phyloP scores from a whole-genome alignment of 176 grass and related monocot genomes.

The Cymbopogon citratus region DNA sequence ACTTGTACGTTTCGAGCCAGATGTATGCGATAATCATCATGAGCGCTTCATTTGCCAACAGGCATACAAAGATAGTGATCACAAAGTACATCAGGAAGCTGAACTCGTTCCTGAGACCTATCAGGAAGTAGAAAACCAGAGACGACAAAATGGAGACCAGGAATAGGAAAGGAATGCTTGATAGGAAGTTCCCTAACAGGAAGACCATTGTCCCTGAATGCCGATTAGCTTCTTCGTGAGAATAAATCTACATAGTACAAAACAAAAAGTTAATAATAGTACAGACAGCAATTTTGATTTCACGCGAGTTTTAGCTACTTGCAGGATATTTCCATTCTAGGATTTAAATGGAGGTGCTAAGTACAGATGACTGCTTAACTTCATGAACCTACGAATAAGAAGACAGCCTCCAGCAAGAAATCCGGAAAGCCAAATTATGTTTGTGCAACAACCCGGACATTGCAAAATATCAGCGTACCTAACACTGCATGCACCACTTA shows the following conservation, averaged over 20 bases:
- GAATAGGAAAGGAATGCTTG: constrained; percentile 85
- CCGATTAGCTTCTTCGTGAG: constrained; percentile 65
- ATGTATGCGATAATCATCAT: constrained; percentile 72
- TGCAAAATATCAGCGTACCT: neutral
- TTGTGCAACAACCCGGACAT: neutral
- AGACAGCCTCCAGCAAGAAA: neutral
- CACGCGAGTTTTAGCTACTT: neutral
- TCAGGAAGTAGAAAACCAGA: constrained; percentile 80
- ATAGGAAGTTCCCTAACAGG: constrained; percentile 69
- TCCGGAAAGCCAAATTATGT: neutral
- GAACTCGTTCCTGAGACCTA: constrained; percentile 85
- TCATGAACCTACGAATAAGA: neutral
- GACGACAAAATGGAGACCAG: constrained; percentile 71
- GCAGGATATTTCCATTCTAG: neutral
- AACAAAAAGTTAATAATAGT: neutral
- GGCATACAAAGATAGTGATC: constrained; percentile 67
- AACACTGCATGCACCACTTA: neutral
- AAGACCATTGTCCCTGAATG: constrained; percentile 72
- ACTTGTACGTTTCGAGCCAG: constrained; percentile 76
- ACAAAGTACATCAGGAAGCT: constrained; percentile 86
- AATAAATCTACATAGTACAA: constrained; percentile 56
- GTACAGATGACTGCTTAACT: neutral
- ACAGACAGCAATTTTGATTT: neutral
- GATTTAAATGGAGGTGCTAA: neutral
- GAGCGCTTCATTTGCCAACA: constrained; percentile 83